Evolutionary conservation across 176 grass and related monocot species (phyloP).

Genomic region (Oryza meyeriana): DNA sequence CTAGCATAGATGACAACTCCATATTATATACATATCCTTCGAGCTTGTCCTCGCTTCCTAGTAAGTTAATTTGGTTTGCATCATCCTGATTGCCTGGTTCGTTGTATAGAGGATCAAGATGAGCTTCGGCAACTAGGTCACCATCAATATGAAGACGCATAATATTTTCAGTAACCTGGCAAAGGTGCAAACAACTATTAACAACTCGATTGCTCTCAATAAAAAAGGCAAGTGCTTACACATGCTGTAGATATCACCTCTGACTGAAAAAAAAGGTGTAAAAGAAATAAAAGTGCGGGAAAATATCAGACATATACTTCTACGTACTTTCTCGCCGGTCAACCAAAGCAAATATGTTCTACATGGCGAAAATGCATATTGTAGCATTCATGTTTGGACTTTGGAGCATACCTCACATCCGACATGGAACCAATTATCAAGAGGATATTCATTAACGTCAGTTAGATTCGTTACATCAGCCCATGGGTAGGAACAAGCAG

Average conservation of each 20-base stretch:
- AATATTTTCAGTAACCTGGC: conserved; percentile 59
- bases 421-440: conserved; percentile 86
- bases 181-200: background rate
- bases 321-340: background rate
- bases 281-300: background rate
- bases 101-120: conserved; percentile 39
- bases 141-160: conserved; percentile 73
- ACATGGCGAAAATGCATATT: background rate
- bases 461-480: conserved; percentile 44
- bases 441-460: conserved; percentile 52
- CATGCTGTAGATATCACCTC: background rate
- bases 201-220: background rate
- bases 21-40: conserved; percentile 75
- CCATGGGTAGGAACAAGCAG: conserved; percentile 53
- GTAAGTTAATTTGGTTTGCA: conserved; percentile 41
- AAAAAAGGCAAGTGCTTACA: background rate
- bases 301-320: conserved; percentile 3
- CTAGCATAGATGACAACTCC: conserved; percentile 45
- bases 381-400: background rate
- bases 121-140: conserved; percentile 43
- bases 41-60: conserved; percentile 66
- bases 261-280: background rate
- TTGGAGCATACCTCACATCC: conserved; percentile 72
- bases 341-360: conserved; percentile 4
- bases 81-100: conserved; percentile 28